Conservation (phyloP, 371 early-diverging fungal genomes). For the Syncephalis fuscata region DNA sequence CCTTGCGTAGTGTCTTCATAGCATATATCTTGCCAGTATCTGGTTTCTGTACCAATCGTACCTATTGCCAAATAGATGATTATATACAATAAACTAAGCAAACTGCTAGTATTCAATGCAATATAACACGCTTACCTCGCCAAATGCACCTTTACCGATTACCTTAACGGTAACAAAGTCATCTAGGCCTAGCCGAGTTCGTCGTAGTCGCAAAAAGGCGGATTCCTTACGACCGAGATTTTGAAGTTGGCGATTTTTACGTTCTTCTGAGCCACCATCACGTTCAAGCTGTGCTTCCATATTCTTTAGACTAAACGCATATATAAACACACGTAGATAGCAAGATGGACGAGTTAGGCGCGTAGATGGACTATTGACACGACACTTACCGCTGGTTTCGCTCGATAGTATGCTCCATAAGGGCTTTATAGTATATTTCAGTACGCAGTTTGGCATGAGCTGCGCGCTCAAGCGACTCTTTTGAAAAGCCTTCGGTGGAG, state of each 20-base stretch:
- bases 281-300: constrained; percentile 53
- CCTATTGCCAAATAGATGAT: too few relatives aligned
- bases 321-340: neutral
- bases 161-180: constrained; percentile 95
- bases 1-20: constrained; percentile 91
- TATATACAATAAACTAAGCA: constrained; percentile 1
- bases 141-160: constrained; percentile 99
- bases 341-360: neutral
- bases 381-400: constrained; percentile 50
- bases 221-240: constrained; percentile 81
- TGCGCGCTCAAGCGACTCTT: constrained; percentile 64
- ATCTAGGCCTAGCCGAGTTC: constrained; percentile 79
- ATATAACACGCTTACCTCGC: constrained; percentile 50
- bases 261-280: constrained; percentile 72
- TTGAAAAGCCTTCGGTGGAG: constrained; percentile 46
- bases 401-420: constrained; percentile 77
- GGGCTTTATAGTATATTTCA: constrained; percentile 74
- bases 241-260: constrained; percentile 63
- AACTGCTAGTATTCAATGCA: neutral
- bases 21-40: constrained; percentile 97
- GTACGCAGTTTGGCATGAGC: constrained; percentile 73
- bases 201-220: constrained; percentile 77
- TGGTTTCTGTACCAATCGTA: constrained; percentile 84
- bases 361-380: neutral
- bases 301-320: constrained; percentile 41